These are phyloP conservation scores for Aspergillus felis DNA, from an alignment of 2,329 filamentous ascomycete species.

Conservation along the genomic window DNA sequence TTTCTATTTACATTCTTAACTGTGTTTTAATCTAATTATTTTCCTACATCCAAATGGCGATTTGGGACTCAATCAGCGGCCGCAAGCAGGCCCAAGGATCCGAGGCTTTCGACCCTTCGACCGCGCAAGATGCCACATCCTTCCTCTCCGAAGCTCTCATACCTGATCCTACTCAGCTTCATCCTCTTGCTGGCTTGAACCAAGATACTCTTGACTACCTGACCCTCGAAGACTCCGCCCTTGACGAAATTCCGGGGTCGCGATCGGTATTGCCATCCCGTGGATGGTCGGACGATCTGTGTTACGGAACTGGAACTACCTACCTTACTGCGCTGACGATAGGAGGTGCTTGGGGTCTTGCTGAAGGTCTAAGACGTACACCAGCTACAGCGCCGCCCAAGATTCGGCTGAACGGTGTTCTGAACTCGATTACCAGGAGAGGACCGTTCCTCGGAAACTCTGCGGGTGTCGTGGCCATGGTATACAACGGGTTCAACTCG, in stretches of 20 bases:
- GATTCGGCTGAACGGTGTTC: slow-evolving; percentile 85
- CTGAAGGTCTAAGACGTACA: slow-evolving; percentile 76
- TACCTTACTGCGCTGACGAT: slow-evolving; percentile 83
- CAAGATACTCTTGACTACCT: slow-evolving; percentile 93
- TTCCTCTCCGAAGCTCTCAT: slow-evolving; percentile 76
- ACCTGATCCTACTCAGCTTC: slow-evolving; percentile 81
- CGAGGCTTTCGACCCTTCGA: slow-evolving; percentile 64
- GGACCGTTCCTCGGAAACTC: slow-evolving; percentile 96
- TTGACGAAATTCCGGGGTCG: slow-evolving; percentile 79
- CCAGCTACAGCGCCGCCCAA: slow-evolving; percentile 74
- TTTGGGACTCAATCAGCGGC: slow-evolving; percentile 61
- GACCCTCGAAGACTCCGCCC: slow-evolving; percentile 82
- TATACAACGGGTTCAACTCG: slow-evolving; percentile 92
- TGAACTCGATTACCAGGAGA: slow-evolving; percentile 89
- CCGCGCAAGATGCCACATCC: slow-evolving; percentile 75
- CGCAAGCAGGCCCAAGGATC: slow-evolving; percentile 55
- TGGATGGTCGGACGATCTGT: slow-evolving; percentile 96
- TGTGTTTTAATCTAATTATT: slow-evolving; percentile 24
- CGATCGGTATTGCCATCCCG: slow-evolving; percentile 88
- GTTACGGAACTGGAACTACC: slow-evolving; percentile 93
- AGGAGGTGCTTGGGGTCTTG: slow-evolving; percentile 87
- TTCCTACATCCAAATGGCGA: slow-evolving; percentile 43
- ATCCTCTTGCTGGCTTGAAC: slow-evolving; percentile 90
- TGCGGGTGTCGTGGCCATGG: slow-evolving; percentile 89
- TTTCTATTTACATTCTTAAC: slow-evolving; percentile 19